Conservation (phyloP, 371 early-diverging fungal species). For the Batrachochytrium dendrobatidis region DNA sequence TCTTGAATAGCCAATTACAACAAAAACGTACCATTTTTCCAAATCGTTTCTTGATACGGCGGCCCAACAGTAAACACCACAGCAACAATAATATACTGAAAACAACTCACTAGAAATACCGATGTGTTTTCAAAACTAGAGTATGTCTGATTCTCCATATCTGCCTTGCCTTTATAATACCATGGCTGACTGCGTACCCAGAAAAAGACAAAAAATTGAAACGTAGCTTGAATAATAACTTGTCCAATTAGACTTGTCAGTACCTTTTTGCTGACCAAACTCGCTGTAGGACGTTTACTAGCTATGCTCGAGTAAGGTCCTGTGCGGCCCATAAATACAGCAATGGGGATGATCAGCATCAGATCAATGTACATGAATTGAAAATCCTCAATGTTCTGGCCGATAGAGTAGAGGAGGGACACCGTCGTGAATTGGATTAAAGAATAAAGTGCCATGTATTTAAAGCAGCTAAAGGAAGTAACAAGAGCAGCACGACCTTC, state of each 20-base stretch:
- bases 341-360: slow-evolving; percentile 83
- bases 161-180: slow-evolving; percentile 54
- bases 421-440: slow-evolving; percentile 83
- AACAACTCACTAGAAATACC: slow-evolving; percentile 81
- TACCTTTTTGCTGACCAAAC: slow-evolving; percentile 80
- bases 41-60: slow-evolving; percentile 79
- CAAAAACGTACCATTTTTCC: slow-evolving; percentile 58
- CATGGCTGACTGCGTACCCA: slow-evolving; percentile 64
- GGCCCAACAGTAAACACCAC: slow-evolving; percentile 90
- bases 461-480: slow-evolving; percentile 95
- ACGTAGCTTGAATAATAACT: slow-evolving; percentile 64
- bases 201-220: slow-evolving; percentile 69
- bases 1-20: no score
- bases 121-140: slow-evolving; percentile 78
- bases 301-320: slow-evolving; percentile 67
- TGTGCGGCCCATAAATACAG: slow-evolving; percentile 81
- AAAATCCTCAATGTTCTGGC: slow-evolving; percentile 81
- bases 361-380: slow-evolving; percentile 90
- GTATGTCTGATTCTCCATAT: slow-evolving; percentile 66
- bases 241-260: slow-evolving; percentile 86
- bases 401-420: slow-evolving; percentile 77
- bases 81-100: slow-evolving; percentile 86
- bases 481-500: slow-evolving; percentile 98
- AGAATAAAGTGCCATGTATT: slow-evolving; percentile 76
- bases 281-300: slow-evolving; percentile 86